A percentile compares a stretch with the other conserved stretches of the same genome.
phyloP scores from a whole-genome alignment of 2,329 filamentous ascomycete genomes.

The Pestalotiopsis sp. region DNA sequence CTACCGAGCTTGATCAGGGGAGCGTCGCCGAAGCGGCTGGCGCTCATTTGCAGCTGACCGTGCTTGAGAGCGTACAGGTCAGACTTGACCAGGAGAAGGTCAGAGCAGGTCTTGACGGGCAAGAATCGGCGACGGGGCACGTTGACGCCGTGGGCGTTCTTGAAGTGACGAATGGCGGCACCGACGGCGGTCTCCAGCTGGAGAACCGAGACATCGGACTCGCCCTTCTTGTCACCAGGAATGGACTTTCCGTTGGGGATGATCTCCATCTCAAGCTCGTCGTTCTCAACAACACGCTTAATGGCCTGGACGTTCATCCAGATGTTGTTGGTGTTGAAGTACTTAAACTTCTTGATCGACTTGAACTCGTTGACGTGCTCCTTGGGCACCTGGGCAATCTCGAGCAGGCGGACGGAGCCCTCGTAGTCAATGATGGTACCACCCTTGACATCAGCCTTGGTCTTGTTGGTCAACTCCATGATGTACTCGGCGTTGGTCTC shows the following conservation, averaged over 20 bases:
- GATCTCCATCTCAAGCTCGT: constrained; percentile 99
- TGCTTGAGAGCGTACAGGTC: constrained; percentile 99
- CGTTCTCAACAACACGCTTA: constrained; percentile 98
- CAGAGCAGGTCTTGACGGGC: constrained; percentile 99
- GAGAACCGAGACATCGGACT: constrained; percentile 95
- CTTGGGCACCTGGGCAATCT: constrained; percentile 99
- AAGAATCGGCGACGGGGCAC: constrained; percentile 97
- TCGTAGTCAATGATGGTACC: constrained; percentile 99
- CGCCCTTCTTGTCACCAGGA: constrained; percentile 98
- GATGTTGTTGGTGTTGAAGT: constrained; percentile 99
- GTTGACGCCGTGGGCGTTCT: constrained; percentile 98
- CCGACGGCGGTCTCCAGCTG: constrained; percentile 99
- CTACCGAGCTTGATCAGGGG: constrained; percentile 97
- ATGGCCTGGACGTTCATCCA: constrained; percentile 98
- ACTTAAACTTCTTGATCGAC: constrained; percentile 99
- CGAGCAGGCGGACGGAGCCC: constrained; percentile 91
- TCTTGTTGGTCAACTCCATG: constrained; percentile 99
- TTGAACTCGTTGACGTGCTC: constrained; percentile 99
- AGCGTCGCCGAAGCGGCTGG: constrained; percentile 92
- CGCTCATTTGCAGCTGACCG: constrained; percentile 96
- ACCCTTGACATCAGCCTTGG: constrained; percentile 99
- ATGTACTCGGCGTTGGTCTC: constrained; percentile 98
- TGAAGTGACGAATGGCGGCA: constrained; percentile 98
- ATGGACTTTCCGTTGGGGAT: constrained; percentile 99
- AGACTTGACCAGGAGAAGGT: constrained; percentile 99